Percentiles rank a stretch among this genome's conserved stretches.
Evolutionary conservation across 306 rosid genomes (phyloP).

Genomic region (Nissolia schottii): DNA sequence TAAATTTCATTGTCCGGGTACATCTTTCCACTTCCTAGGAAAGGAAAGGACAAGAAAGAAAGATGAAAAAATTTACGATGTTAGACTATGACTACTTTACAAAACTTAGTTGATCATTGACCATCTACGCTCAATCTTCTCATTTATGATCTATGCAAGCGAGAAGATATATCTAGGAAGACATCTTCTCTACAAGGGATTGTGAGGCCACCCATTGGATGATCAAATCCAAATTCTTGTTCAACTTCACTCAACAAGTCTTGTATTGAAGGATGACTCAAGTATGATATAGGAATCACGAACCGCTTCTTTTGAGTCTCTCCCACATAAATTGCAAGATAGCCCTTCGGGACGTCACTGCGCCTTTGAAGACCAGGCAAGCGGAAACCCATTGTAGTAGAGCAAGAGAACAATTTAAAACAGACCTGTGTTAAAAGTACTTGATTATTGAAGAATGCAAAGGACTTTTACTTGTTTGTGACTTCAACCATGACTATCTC

Average conservation of each 20-base stretch:
- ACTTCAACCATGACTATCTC: neutral
- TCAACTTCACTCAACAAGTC: constrained; percentile 19
- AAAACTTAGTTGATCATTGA: no score
- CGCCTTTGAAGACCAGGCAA: constrained; percentile 19
- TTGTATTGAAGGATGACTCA: constrained; percentile 32
- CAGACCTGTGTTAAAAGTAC: neutral
- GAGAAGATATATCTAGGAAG: constrained; percentile 25
- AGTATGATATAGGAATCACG: constrained; percentile 28
- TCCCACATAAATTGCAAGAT: constrained; percentile 35
- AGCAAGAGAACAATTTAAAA: neutral
- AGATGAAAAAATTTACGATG: no score
- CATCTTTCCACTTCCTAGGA: no score
- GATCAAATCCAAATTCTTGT: constrained; percentile 42
- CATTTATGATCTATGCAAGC: neutral
- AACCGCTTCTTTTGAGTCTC: constrained; percentile 29
- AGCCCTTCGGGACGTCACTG: constrained; percentile 38
- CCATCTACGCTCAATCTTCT: no score
- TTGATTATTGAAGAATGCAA: neutral
- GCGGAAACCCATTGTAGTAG: constrained; percentile 24
- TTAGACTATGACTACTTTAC: no score
- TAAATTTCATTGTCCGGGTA: no score
- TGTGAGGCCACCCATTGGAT: constrained; percentile 44
- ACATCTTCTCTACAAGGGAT: constrained; percentile 36
- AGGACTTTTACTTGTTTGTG: neutral
- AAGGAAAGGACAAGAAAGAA: no score